Evolutionary conservation across 352 stramenopile species (phyloP).

Genomic region (Phytopythium kandeliae): DNA sequence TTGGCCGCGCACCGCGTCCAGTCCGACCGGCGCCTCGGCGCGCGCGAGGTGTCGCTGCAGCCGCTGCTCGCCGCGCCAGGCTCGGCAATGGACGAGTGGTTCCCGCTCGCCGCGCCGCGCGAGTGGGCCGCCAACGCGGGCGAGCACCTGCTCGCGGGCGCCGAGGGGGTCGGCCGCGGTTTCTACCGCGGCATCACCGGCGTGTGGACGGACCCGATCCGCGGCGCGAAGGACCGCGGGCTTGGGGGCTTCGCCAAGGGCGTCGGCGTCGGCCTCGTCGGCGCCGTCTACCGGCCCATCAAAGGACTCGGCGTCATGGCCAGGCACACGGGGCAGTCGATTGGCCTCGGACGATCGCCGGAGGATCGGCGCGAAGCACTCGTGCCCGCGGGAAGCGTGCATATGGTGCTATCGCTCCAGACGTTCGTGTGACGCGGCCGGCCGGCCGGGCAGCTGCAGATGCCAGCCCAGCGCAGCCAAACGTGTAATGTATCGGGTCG

Average conservation of each 20-base stretch:
- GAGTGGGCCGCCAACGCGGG: conserved; percentile 77
- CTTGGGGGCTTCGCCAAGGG: conserved; percentile 72
- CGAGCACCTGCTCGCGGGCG: conserved; percentile 74
- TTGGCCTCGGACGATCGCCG: conserved; percentile 37
- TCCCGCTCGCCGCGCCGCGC: conserved; percentile 48
- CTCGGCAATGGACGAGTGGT: conserved; percentile 35
- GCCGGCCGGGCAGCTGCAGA: neutral
- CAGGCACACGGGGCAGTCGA: conserved; percentile 64
- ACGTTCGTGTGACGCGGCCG: conserved; percentile 26
- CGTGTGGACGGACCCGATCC: conserved; percentile 77
- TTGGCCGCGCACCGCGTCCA: conserved; percentile 71
- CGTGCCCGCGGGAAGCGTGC: conserved; percentile 46
- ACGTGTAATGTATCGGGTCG: conserved; percentile 55
- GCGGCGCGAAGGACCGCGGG: conserved; percentile 63
- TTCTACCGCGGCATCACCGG: conserved; percentile 69
- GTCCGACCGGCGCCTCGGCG: conserved; percentile 63
- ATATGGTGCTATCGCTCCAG: conserved; percentile 63
- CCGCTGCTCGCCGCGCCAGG: conserved; percentile 18
- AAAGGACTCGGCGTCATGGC: conserved; percentile 71
- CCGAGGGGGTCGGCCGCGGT: conserved; percentile 60
- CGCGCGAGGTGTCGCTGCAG: conserved; percentile 38
- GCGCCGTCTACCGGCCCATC: conserved; percentile 66
- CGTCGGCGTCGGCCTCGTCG: conserved; percentile 57
- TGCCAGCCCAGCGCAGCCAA: conserved; percentile 15
- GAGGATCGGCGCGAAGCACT: conserved; percentile 20